phyloP scores from a whole-genome alignment of 148 eudicot species.

The Amaranthus cruentus region DNA sequence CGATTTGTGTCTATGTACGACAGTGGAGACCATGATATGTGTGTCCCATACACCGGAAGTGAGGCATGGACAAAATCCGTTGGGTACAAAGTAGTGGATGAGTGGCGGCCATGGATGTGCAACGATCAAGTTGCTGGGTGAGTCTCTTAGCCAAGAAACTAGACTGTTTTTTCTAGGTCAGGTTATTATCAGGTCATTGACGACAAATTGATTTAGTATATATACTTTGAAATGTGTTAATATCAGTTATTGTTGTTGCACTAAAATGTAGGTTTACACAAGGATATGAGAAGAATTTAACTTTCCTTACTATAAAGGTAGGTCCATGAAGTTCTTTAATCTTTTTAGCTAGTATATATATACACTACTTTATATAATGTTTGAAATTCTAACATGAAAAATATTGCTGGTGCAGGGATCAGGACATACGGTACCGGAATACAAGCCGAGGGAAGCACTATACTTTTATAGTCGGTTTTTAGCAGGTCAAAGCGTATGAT shows the following conservation, averaged over 20 bases:
- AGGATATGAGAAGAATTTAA: constrained; percentile 77
- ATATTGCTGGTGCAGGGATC: constrained; percentile 49
- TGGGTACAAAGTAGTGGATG: constrained; percentile 70
- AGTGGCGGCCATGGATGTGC: constrained; percentile 83
- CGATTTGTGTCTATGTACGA: constrained; percentile 3
- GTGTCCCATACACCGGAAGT: constrained; percentile 90
- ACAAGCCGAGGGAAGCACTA: constrained; percentile 67
- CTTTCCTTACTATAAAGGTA: constrained; percentile 85
- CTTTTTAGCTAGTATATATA: not conserved
- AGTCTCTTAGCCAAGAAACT: not conserved
- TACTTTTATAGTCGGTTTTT: constrained; percentile 57
- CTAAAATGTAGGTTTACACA: constrained; percentile 55
- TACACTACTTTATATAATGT: not conserved
- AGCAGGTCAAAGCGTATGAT: constrained; percentile 41
- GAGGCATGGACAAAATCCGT: constrained; percentile 94
- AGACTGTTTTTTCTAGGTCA: not conserved
- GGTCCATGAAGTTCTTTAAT: constrained; percentile 8
- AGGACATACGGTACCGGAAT: constrained; percentile 84
- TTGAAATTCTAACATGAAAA: constrained; percentile 1
- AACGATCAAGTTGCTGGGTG: constrained; percentile 86
- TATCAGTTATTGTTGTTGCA: constrained; percentile 5
- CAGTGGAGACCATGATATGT: constrained; percentile 99
- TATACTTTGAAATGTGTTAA: not conserved
- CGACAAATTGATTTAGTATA: not conserved
- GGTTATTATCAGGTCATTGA: not conserved